Evolutionary conservation across 192 early-diverging fungal species (phyloP).

Genomic region (Backusella circina): DNA sequence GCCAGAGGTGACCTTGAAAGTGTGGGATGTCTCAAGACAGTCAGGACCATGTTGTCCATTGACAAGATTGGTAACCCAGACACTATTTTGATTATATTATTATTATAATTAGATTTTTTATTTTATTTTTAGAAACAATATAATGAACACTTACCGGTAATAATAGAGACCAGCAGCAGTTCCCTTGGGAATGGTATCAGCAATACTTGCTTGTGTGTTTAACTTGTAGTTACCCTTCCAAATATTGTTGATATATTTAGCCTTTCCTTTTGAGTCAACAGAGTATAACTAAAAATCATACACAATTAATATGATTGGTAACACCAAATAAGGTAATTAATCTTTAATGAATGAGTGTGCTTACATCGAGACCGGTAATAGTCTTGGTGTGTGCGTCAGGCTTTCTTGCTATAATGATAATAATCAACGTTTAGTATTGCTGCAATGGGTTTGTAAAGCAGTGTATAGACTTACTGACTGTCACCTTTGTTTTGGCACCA

Average conservation of each 20-base stretch:
- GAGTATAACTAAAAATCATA: constrained; percentile 16
- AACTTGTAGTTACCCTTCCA: constrained; percentile 26
- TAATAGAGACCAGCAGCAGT: constrained; percentile 34
- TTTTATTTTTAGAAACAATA: background rate
- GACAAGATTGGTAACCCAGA: constrained; percentile 34
- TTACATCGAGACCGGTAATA: constrained; percentile 32
- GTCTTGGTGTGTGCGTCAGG: constrained; percentile 14
- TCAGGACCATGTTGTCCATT: constrained; percentile 32
- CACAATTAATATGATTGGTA: background rate
- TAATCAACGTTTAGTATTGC: background rate
- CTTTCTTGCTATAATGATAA: constrained; percentile 11
- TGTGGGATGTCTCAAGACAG: constrained; percentile 30
- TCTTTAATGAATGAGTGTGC: background rate
- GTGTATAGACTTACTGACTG: constrained; percentile 20
- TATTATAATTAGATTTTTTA: background rate
- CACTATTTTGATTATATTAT: constrained; percentile 12
- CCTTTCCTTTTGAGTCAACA: constrained; percentile 14
- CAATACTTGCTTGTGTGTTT: constrained; percentile 19
- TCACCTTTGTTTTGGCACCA: constrained; percentile 19
- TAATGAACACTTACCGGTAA: constrained; percentile 15
- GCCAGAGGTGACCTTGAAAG: constrained; percentile 28
- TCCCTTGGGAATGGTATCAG: constrained; percentile 17
- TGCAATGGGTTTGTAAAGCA: background rate
- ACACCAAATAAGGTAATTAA: background rate
- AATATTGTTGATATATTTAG: constrained; percentile 33